Evolutionary conservation across 2,329 filamentous ascomycete species (phyloP), one percentile per base, ranked within the genome.

Genomic region (Acarospora socialis): DNA sequence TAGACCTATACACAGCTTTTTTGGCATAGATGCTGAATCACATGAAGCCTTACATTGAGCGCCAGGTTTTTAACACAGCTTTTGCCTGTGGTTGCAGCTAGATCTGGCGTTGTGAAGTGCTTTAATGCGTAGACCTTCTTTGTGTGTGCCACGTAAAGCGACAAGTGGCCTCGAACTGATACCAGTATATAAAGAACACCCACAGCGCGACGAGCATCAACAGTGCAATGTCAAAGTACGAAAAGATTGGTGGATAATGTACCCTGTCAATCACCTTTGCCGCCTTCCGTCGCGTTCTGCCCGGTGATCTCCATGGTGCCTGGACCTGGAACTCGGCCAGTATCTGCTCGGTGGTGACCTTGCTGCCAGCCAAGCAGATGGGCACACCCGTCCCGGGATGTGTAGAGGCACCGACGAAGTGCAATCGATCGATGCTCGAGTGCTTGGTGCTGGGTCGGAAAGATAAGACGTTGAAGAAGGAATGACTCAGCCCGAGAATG

Each of bases 311-410:
- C 61, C 62, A 66, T 8, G 63, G 60, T 22, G 59, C 50, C 8
- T 30, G 33, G 40, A 57, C 49, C 14, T 43, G 43, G 37, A 47
- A 37, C 47, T 59, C 51, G 33, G 51, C 47, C 8, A 69, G 42
- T 4, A 73, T 57, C 49, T 72, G 63, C 43, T 66, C 65, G 6
- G 55, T 59, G 1, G 69, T 68, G 33, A 82, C 63, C 50, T 73
- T 77, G 6, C 73, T 70, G 0, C 78, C 77, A 0, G 77, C 77
- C 7, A 82, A 55, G 16, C 76, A 73, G 34, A 83, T 79, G 3
- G 79, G 79, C 13, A 83, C 78, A 0, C 78, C 78, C 0, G 78
- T 82, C 2, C 79, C 79, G 0, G 79, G 78, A 56, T 84, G 78
- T 13, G 77, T 79, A 46, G 71, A 77, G 1, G 78, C 78, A 20